Evolutionary conservation across 2,329 filamentous ascomycete species (phyloP).

Genomic region (Clathrospora elynae): DNA sequence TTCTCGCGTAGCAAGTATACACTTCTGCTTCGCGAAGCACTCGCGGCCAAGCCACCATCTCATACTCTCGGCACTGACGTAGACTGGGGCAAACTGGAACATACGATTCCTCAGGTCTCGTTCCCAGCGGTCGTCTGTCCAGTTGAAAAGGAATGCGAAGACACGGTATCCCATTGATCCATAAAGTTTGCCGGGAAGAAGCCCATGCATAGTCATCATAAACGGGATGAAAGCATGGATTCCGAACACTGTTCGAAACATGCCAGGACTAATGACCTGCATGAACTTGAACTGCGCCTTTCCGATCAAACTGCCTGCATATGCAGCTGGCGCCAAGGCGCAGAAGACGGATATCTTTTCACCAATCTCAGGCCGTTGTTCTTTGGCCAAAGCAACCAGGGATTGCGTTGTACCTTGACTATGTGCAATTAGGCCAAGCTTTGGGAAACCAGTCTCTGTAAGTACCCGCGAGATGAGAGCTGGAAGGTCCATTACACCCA

Average conservation of each 20-base stretch:
- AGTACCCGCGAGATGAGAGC: constrained; percentile 81
- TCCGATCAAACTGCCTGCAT: constrained; percentile 82
- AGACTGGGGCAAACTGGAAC: constrained; percentile 92
- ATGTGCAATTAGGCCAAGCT: constrained; percentile 82
- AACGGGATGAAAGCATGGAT: constrained; percentile 92
- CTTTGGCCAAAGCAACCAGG: constrained; percentile 84
- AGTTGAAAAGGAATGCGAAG: constrained; percentile 87
- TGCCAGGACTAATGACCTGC: constrained; percentile 72
- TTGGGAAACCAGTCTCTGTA: constrained; percentile 79
- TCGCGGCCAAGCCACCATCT: constrained; percentile 92
- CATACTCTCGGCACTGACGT: constrained; percentile 88
- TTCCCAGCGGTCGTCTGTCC: constrained; percentile 86
- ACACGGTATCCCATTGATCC: constrained; percentile 85
- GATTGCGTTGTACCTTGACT: constrained; percentile 91
- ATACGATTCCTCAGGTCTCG: constrained; percentile 75
- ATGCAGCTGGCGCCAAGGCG: constrained; percentile 85
- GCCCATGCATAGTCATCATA: constrained; percentile 82
- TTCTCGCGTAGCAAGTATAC: constrained; percentile 80
- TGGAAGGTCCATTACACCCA: constrained; percentile 87
- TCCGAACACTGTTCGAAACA: constrained; percentile 84
- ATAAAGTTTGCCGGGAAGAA: constrained; percentile 71
- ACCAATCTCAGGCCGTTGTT: constrained; percentile 84
- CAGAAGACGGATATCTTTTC: constrained; percentile 87
- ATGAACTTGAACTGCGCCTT: constrained; percentile 94
- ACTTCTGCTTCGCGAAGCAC: constrained; percentile 83